Conservation (phyloP, 352 stramenopile species). For the Globisporangium lucens region DNA sequence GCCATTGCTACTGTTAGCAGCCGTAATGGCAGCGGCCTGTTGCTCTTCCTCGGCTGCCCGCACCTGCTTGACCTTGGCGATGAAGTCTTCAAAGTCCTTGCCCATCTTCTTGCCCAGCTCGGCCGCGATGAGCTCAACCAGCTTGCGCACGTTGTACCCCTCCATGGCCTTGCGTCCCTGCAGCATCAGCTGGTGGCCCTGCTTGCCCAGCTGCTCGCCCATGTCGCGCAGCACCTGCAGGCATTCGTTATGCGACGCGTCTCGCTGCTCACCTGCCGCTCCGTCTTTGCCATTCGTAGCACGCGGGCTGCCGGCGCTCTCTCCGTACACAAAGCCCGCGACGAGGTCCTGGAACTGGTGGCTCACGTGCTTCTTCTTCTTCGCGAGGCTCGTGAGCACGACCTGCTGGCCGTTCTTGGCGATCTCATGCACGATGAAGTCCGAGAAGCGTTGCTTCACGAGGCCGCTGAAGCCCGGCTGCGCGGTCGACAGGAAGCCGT, state of each 20-base stretch:
- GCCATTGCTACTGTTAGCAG: not conserved
- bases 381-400: constrained; percentile 31
- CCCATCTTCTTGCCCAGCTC: constrained; percentile 68
- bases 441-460: constrained; percentile 80
- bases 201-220: constrained; percentile 12
- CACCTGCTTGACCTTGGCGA: constrained; percentile 47
- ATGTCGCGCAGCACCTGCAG: constrained; percentile 24
- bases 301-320: not conserved
- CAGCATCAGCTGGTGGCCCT: constrained; percentile 13
- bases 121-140: constrained; percentile 45
- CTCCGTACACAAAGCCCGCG: constrained; percentile 26
- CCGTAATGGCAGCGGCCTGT: not conserved
- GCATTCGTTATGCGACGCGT: constrained; percentile 2
- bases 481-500: constrained; percentile 33
- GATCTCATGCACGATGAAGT: constrained; percentile 86
- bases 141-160: constrained; percentile 38
- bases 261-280: not conserved
- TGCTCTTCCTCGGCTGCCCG: constrained; percentile 30
- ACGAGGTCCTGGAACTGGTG: constrained; percentile 39
- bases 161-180: constrained; percentile 36
- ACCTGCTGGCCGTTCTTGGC: constrained; percentile 24
- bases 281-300: not conserved
- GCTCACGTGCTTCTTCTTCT: constrained; percentile 33
- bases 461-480: constrained; percentile 57
- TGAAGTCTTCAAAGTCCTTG: constrained; percentile 70